Base-by-base conservation (phyloP, 2,329 filamentous ascomycete species). In the Gremmenia infestans region DNA sequence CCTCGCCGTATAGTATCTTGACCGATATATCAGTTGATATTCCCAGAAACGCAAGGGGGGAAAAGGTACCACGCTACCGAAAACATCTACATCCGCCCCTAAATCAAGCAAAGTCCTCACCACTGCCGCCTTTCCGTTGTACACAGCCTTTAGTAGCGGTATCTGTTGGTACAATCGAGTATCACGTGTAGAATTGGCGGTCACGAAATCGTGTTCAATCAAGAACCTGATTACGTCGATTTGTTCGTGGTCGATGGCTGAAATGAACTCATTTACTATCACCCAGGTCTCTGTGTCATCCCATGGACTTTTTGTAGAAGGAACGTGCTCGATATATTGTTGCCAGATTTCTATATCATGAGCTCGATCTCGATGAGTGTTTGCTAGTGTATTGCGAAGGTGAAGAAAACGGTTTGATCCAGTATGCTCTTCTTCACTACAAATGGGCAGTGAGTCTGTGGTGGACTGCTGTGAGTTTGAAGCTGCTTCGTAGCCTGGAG, bases 71-170 rank as follows among this genome's bases (percentile, higher is more conserved):
- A 43, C 52, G n/a, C 22, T 43, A 5, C 58, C 56, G 43, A 56
- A 56, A 2, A 40, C 56, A 37, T 62, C 48, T 8, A 17, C 35
- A 6, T 60, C 56, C 11, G 58, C 60, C 45, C 60, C 60, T 1
- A 53, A 32, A 19, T 55, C 40, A 8, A 62, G 22, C 4, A 62
- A 40, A 6, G 52, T 45, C 42, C 53, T 32, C 12, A 57, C 56
- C 23, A 60, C 46, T 14, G 35, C 28, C 7, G 56, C 28, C 48
- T 60, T 58, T 14, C 47, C 58, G 12, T 28, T 42, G 8, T 37
- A 43, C 11, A 60, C 43, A 17, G 60, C 60, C 12, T 19, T 32
- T 4, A 62, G 25, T 3, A 62, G 32, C 12, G 58, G 55, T 1
- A 58, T 62, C 28, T 58, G 47, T 5, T 47, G 50, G 2, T 37